Conservation (phyloP, 176 grass and related monocot species). For the Chrysopogon serrulatus region DNA sequence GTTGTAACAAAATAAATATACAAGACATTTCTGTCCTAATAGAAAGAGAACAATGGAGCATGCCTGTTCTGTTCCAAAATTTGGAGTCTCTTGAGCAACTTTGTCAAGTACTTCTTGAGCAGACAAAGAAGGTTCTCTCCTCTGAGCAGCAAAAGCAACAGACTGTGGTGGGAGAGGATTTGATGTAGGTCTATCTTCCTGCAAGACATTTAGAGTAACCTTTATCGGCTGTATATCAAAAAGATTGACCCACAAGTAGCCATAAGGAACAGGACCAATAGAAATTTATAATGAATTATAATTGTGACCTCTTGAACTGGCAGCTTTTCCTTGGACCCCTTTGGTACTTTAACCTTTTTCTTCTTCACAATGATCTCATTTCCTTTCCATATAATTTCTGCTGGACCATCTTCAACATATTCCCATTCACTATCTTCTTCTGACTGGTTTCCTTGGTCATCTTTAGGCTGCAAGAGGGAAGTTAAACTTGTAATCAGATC, state of each 20-base stretch:
- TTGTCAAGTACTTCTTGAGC: conserved; percentile 78
- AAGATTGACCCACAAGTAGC: conserved; percentile 1
- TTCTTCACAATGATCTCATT: conserved; percentile 99
- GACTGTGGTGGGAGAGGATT: conserved; percentile 84
- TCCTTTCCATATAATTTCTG: conserved; percentile 92
- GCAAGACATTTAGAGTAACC: conserved; percentile 26
- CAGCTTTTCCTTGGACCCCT: conserved; percentile 39
- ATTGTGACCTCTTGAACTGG: conserved; percentile 46
- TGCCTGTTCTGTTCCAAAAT: conserved; percentile 98
- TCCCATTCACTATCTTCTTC: conserved; percentile 74
- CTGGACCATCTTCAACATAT: conserved; percentile 83
- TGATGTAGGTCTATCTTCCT: conserved; percentile 94
- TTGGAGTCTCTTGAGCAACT: conserved; percentile 93
- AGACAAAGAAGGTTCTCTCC: conserved; percentile 50
- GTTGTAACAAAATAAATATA: background rate
- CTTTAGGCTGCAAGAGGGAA: conserved; percentile 40
- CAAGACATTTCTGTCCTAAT: background rate
- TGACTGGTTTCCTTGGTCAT: conserved; percentile 31
- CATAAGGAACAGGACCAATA: background rate
- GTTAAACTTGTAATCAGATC: background rate
- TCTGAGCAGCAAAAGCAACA: conserved; percentile 55
- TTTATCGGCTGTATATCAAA: conserved; percentile 6
- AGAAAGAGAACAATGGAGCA: conserved; percentile 12
- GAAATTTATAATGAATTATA: background rate
- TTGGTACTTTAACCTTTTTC: conserved; percentile 81